Base-by-base conservation (phyloP, 2,329 filamentous ascomycete genomes). In the Apiospora sp. region DNA sequence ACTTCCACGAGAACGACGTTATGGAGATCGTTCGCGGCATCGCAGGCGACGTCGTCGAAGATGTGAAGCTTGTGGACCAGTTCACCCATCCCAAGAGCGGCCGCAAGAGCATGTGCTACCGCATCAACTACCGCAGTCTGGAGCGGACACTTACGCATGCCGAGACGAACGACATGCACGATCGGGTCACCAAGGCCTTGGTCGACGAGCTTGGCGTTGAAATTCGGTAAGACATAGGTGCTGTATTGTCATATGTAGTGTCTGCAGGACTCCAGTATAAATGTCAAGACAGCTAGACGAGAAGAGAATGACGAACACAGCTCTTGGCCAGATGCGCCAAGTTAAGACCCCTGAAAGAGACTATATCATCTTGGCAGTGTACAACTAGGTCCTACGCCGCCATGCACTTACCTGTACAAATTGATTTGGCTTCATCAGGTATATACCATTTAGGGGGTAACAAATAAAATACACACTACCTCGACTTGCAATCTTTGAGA, bases 21-120 rank as follows among this genome's bases (percentile, higher is more conserved):
- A 98, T 98, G 96, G 96, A 98, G 83, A 89, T 98, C 72, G 93
- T 98, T 24, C 91, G 96, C 76, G 92, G 92, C 76, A 87, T 96
- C 67, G 94, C 91, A 13, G 95, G 95, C 69, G 93, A 97, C 81
- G 83, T 91, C 30, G 94, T 96, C 48, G 96, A 99, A 84, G 94
- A 98, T 81, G 96, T 98, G 69, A 87, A 86, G 74, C 86, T 97
- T 41, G 90, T 94, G 70, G 96, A 98, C 83, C 90, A 94, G 80
- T 99, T 98, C 82, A 91, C 89, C 68, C 95, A 98, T 83, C 95
- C 95, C 49, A 95, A 93, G 84, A 95, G 93, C 27, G 91, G 92
- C 4, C 88, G 93, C 76, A 92, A 89, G 84, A 98, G 95, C 84
- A 83, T 96, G 85, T 97, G 94, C 83, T 99, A 98, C 82, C 89